These are phyloP conservation scores for Suillus subluteus DNA, from an alignment of 768 basidiomycete genomes.

Conservation along the genomic window DNA sequence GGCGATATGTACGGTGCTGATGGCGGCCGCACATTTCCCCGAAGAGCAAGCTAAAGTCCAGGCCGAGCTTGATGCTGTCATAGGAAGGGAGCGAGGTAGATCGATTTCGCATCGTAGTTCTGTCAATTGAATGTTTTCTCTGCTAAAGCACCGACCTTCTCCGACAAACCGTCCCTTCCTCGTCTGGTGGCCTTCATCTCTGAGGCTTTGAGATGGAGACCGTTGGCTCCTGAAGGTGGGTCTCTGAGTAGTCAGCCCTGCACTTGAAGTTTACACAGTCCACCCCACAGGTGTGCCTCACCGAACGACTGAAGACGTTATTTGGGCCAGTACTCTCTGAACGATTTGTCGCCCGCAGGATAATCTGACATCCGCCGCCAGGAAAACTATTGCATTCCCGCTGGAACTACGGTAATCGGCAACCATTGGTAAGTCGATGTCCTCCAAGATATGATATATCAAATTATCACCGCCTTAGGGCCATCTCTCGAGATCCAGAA, in stretches of 20 bases:
- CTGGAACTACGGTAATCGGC: not conserved
- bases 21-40: slow-evolving; percentile 56
- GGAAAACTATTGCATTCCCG: not conserved
- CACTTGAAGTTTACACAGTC: not conserved
- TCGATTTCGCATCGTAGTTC: not conserved
- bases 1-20: slow-evolving; percentile 50
- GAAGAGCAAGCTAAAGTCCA: slow-evolving; percentile 51
- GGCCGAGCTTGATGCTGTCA: slow-evolving; percentile 51
- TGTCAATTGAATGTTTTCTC: slow-evolving; percentile 6
- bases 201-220: slow-evolving; percentile 2
- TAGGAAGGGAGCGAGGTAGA: slow-evolving; percentile 40
- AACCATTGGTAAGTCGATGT: not conserved
- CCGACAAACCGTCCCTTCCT: not conserved
- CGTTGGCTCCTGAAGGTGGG: not conserved
- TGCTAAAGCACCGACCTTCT: not conserved
- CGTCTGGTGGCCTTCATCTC: not conserved
- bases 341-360: not conserved
- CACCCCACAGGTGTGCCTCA: not conserved
- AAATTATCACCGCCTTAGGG: not conserved
- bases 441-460: not conserved
- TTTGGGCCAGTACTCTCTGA: not conserved
- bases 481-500: slow-evolving; percentile 6
- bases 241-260: not conserved
- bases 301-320: not conserved
- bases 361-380: not conserved